Percentiles rank a stretch among this genome's conserved stretches.
Evolutionary conservation across 306 rosid genomes (phyloP).

Genomic region (Argentina anserina): DNA sequence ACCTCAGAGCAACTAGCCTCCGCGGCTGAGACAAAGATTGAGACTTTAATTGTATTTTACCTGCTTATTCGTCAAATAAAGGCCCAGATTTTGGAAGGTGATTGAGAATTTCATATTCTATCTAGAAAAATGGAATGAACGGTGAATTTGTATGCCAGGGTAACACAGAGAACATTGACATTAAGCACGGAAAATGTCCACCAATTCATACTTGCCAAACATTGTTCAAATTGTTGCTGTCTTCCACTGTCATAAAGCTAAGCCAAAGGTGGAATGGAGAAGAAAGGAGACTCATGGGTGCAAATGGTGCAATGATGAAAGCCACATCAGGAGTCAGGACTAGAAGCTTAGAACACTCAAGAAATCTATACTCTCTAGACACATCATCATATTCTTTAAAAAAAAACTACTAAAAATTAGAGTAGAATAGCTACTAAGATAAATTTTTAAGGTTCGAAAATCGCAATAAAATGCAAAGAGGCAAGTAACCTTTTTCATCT

Average conservation of each 20-base stretch:
- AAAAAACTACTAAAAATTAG: neutral
- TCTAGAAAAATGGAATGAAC: neutral
- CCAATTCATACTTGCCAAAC: neutral
- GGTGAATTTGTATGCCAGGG: neutral
- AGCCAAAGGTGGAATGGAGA: neutral
- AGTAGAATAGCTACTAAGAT: neutral
- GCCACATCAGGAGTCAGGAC: neutral
- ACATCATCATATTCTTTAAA: neutral
- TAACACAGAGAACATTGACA: neutral
- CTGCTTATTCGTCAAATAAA: neutral
- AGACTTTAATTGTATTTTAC: neutral
- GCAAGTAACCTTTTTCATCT: neutral
- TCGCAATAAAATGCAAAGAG: neutral
- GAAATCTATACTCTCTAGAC: neutral
- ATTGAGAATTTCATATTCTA: neutral
- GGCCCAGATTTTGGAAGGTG: slow-evolving; percentile 5
- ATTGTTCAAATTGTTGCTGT: neutral
- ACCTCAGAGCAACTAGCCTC: slow-evolving; percentile 29
- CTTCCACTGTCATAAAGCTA: neutral
- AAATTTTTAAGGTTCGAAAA: neutral
- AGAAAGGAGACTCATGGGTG: neutral
- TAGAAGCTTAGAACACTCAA: neutral
- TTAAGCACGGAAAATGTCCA: neutral
- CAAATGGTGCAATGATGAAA: neutral
- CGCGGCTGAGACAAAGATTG: slow-evolving; percentile 24